A percentile compares a stretch with the other conserved stretches of the same genome.
Conservation (phyloP, 169 alveolate species). For the Babesia ovata region DNA sequence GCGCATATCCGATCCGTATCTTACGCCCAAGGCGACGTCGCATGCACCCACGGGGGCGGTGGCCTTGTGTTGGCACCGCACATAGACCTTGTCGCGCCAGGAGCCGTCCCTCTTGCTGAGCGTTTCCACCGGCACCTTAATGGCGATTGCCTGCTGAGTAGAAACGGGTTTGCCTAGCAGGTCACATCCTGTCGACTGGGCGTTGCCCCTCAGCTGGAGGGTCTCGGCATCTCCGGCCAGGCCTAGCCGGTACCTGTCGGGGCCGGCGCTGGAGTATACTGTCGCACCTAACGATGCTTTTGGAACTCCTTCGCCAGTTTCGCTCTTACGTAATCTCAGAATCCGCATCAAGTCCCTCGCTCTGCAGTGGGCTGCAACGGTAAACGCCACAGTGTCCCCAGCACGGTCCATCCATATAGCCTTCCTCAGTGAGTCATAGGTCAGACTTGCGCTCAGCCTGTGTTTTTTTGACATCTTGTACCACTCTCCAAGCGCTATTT, state of each 20-base stretch:
- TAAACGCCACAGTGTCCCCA: constrained; percentile 15
- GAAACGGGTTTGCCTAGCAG: not conserved
- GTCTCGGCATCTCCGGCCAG: constrained; percentile 3
- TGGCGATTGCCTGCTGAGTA: not conserved
- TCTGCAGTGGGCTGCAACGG: constrained; percentile 12
- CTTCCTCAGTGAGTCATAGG: constrained; percentile 5
- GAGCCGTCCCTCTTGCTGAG: not conserved
- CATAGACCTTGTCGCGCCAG: not conserved
- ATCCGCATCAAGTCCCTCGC: constrained; percentile 7
- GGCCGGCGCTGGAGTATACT: constrained; percentile 3
- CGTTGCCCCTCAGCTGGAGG: constrained; percentile 2
- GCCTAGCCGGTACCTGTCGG: not conserved
- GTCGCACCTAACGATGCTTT: not conserved
- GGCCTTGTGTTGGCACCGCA: not conserved
- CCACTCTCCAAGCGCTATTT: constrained; percentile 19
- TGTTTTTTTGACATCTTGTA: constrained; percentile 33
- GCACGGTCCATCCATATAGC: constrained; percentile 23
- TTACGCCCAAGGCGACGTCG: constrained; percentile 11
- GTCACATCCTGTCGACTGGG: not conserved
- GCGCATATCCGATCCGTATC: not conserved
- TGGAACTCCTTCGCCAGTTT: not conserved
- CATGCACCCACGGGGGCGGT: not conserved
- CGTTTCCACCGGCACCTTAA: not conserved
- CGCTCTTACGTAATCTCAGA: not conserved
- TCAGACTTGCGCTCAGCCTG: constrained; percentile 21